Percentiles rank a stretch among this genome's conserved stretches.
These are phyloP conservation scores for Quercus ilex DNA, from an alignment of 306 rosid species.

Conservation along the genomic window DNA sequence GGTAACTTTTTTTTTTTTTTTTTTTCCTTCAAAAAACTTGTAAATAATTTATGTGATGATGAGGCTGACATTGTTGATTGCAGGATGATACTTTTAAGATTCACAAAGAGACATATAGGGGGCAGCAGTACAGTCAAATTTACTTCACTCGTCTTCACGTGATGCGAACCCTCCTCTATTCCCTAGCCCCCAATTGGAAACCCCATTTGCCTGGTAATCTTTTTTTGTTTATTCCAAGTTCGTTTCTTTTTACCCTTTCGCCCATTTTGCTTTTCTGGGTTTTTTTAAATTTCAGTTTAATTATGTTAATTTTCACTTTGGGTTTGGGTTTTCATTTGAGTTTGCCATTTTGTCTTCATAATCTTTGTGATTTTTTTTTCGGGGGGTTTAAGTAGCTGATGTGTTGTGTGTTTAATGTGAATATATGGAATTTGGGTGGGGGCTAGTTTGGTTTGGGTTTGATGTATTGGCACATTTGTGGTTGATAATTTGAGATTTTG, in stretches of 20 bases:
- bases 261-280: not conserved
- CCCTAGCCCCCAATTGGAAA: slow-evolving; percentile 70
- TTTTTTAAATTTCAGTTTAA: not conserved
- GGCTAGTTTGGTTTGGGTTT: not conserved
- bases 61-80: not conserved
- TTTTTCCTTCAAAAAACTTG: not conserved
- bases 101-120: slow-evolving; percentile 60
- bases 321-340: slow-evolving; percentile 6
- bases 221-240: not conserved
- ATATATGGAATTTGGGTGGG: not conserved
- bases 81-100: slow-evolving; percentile 70
- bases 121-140: slow-evolving; percentile 90
- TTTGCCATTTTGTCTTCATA: not conserved
- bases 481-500: not conserved
- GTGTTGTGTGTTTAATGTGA: not conserved
- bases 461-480: not conserved
- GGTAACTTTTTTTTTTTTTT: not conserved
- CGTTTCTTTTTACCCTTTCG: not conserved
- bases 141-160: slow-evolving; percentile 83
- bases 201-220: slow-evolving; percentile 64
- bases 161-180: slow-evolving; percentile 72
- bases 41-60: not conserved
- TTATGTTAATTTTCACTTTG: not conserved
- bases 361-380: not conserved
- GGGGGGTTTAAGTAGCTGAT: not conserved